Base-by-base conservation (phyloP, 768 basidiomycete species). In the Sporobolomyces phaffii region DNA sequence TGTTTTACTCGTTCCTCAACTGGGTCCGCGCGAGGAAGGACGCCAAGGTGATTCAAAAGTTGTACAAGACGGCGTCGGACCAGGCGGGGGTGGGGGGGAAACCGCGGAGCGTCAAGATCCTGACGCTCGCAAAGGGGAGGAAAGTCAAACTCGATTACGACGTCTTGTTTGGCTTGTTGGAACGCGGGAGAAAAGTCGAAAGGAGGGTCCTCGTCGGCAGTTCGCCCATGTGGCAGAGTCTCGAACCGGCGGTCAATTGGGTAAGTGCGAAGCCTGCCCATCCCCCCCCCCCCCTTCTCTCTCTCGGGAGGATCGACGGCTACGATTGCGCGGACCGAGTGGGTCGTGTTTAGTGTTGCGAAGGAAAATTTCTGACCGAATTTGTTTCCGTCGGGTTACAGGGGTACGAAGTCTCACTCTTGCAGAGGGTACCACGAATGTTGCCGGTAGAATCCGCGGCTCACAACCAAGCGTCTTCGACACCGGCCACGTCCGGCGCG, bases 221-320 rank as follows among this genome's bases (percentile, higher is more conserved):
- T 17, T 89, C 87, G 47, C 90, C 91, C 2, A 77, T 92, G 52
- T 89, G 90, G 77, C 91, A 92, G 76, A 84, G 87, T 15, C 85
- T 91, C 81, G 84, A 86, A 14, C 78, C 82, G 6, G 87, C 89
- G 22, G 81, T 85, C 72, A 81, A 84, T 57, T 79, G 91, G 45
- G 89, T 87, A 7, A 90, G 90, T 71, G 85, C 38, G 38, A 38
- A 38, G 17, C 88, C 70, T 84, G 88, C 5, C 81, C 84, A 60
- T 81, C 90, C 18, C 72, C 82, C 84, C 49, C 81, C 86, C 26
- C 88, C 89, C 22, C 87, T 86, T 7, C n/a, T n/a, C n/a, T n/a
- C n/a, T n/a, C n/a, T n/a, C n/a, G n/a, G n/a, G n/a, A n/a, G n/a
- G n/a, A n/a, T n/a, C n/a, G n/a, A n/a, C n/a, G n/a, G n/a, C n/a